Percentiles rank a stretch among this genome's conserved stretches.
phyloP scores from a whole-genome alignment of 192 early-diverging fungal genomes.

The Coemansia sp. region DNA sequence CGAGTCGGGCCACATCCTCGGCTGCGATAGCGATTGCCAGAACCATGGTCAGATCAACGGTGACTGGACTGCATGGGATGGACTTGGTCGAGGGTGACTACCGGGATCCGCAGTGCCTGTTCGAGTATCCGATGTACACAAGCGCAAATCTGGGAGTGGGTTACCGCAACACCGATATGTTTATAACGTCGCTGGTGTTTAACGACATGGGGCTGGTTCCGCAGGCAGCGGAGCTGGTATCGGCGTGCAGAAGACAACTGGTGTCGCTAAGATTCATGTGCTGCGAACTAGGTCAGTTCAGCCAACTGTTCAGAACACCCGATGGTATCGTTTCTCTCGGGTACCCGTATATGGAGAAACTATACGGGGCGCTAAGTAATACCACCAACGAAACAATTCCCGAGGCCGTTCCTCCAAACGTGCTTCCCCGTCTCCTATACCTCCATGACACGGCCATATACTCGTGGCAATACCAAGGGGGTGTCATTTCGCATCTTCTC shows the following conservation, averaged over 20 bases:
- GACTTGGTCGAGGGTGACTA: not conserved
- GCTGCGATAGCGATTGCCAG: not conserved
- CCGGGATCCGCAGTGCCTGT: not conserved
- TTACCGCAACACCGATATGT: not conserved
- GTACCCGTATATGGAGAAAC: constrained; percentile 7
- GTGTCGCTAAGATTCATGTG: constrained; percentile 8
- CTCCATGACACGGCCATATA: constrained; percentile 11
- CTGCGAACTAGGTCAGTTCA: constrained; percentile 1
- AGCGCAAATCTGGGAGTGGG: not conserved
- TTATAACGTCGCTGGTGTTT: constrained; percentile 5
- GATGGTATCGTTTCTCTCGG: not conserved
- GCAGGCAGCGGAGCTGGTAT: not conserved
- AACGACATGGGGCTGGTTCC: constrained; percentile 9
- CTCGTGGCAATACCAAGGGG: constrained; percentile 13
- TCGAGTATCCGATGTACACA: not conserved
- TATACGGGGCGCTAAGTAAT: constrained; percentile 20
- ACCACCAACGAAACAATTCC: not conserved
- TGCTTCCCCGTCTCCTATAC: constrained; percentile 17
- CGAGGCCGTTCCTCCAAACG: not conserved
- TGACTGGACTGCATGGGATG: not conserved
- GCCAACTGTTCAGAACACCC: not conserved
- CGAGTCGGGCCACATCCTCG: not conserved
- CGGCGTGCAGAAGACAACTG: not conserved
- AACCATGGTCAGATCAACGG: not conserved
- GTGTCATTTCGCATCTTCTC: constrained; percentile 23